phyloP scores from a whole-genome alignment of 2,329 filamentous ascomycete species.

The Xylariaceae sp. region DNA sequence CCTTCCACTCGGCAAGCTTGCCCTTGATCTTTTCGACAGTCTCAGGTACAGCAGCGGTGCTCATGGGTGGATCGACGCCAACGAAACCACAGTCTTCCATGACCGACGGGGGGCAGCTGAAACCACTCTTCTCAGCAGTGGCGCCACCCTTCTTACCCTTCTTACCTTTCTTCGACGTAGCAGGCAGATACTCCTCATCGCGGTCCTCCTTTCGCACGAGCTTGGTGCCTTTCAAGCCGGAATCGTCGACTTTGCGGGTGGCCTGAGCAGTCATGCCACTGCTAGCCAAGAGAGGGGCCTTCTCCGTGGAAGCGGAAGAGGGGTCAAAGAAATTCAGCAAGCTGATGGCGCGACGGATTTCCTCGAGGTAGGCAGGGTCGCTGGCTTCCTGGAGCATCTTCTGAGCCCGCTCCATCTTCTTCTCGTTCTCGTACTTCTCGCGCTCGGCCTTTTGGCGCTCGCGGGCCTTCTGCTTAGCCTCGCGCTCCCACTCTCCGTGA shows the following conservation, averaged over 20 bases:
- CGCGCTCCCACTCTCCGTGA: slow-evolving; percentile 78
- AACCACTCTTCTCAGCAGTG: slow-evolving; percentile 52
- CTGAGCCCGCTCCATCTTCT: slow-evolving; percentile 73
- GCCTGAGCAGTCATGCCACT: slow-evolving; percentile 76
- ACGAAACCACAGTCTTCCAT: slow-evolving; percentile 87
- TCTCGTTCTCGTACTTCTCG: slow-evolving; percentile 67
- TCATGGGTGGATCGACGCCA: slow-evolving; percentile 84
- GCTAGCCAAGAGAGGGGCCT: slow-evolving; percentile 60
- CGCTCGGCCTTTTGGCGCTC: slow-evolving; percentile 82
- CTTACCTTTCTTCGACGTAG: slow-evolving; percentile 85
- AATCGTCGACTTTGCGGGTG: slow-evolving; percentile 78
- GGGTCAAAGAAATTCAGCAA: slow-evolving; percentile 92
- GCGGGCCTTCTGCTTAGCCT: slow-evolving; percentile 71
- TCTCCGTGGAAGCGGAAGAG: slow-evolving; percentile 60
- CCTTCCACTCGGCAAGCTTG: slow-evolving; percentile 90
- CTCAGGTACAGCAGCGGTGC: slow-evolving; percentile 74
- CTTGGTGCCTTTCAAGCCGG: slow-evolving; percentile 80
- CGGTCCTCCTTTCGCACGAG: slow-evolving; percentile 83
- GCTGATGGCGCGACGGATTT: slow-evolving; percentile 85
- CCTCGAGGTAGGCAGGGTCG: slow-evolving; percentile 84
- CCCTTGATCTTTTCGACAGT: slow-evolving; percentile 86
- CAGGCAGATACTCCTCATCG: slow-evolving; percentile 81
- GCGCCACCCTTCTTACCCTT: slow-evolving; percentile 65
- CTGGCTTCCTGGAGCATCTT: slow-evolving; percentile 77
- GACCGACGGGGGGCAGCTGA: slow-evolving; percentile 85